Conservation (phyloP, 177 flowering plant genomes). For the Vitis hybrid region DNA sequence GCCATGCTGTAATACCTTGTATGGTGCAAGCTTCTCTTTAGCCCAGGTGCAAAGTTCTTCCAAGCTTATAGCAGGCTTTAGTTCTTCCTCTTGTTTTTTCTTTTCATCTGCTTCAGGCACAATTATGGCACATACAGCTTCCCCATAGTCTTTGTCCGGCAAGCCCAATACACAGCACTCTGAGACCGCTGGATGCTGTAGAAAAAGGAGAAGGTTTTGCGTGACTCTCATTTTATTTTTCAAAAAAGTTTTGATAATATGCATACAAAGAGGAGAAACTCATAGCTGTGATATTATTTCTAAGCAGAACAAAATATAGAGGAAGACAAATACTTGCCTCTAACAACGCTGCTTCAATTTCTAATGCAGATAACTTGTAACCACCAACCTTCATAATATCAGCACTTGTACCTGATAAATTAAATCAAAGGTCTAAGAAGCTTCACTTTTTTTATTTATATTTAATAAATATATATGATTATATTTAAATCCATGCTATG, state of each 20-base stretch:
- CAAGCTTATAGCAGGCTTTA: conserved; percentile 67
- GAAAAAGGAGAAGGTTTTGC: not conserved
- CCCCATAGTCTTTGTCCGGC: conserved; percentile 87
- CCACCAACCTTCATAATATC: conserved; percentile 99
- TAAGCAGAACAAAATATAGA: not conserved
- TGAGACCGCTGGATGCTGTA: conserved; percentile 74
- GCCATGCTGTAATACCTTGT: conserved; percentile 58
- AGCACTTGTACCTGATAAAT: conserved; percentile 79
- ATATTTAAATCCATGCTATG: no score
- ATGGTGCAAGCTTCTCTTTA: conserved; percentile 90
- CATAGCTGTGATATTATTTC: no score
- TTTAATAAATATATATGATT: no score
- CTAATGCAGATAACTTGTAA: conserved; percentile 92
- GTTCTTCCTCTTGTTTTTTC: conserved; percentile 44
- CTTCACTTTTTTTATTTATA: no score
- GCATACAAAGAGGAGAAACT: no score
- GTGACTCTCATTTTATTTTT: no score
- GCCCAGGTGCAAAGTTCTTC: conserved; percentile 85
- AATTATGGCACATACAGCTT: conserved; percentile 75
- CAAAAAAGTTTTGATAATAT: no score
- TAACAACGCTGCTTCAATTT: conserved; percentile 85
- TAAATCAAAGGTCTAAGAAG: not conserved
- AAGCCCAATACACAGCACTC: conserved; percentile 96
- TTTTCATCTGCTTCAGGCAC: conserved; percentile 60
- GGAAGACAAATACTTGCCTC: conserved; percentile 51